A percentile compares a stretch with the other conserved stretches of the same genome.
These are phyloP conservation scores for Cladosporium sp. DNA, from an alignment of 2,329 filamentous ascomycete genomes.

Conservation along the genomic window DNA sequence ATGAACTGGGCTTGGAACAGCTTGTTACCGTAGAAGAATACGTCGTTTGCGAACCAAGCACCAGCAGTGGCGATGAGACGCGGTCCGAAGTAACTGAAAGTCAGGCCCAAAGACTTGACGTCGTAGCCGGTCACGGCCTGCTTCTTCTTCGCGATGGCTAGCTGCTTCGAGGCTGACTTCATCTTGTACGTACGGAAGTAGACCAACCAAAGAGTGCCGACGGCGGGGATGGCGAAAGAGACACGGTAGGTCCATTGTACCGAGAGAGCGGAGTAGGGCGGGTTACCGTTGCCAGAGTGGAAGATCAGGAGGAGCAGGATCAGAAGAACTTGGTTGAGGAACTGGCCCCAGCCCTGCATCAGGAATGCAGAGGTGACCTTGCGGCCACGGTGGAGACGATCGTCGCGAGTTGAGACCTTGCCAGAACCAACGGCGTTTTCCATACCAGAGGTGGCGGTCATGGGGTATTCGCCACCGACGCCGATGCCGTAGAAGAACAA, in stretches of 20 bases:
- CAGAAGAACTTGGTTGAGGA: constrained; percentile 85
- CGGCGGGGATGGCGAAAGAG: constrained; percentile 84
- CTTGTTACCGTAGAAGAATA: constrained; percentile 99
- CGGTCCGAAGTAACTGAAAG: constrained; percentile 76
- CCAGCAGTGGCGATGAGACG: constrained; percentile 82
- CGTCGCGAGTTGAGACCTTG: constrained; percentile 82
- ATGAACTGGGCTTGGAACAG: constrained; percentile 93
- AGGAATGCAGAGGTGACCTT: constrained; percentile 94
- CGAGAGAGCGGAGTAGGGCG: constrained; percentile 71
- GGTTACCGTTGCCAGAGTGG: constrained; percentile 70
- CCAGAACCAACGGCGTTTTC: constrained; percentile 70
- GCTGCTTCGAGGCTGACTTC: constrained; percentile 78
- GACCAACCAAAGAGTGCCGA: constrained; percentile 88
- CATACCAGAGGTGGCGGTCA: constrained; percentile 93
- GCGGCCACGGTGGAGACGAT: constrained; percentile 89
- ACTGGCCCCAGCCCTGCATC: constrained; percentile 98
- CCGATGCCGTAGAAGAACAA: constrained; percentile 82
- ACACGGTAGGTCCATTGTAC: constrained; percentile 89
- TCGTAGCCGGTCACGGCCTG: constrained; percentile 88
- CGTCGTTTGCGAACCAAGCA: constrained; percentile 92
- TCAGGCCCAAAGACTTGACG: constrained; percentile 71
- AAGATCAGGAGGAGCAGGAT: constrained; percentile 85
- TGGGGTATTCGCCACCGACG: constrained; percentile 85
- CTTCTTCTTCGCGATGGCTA: constrained; percentile 79
- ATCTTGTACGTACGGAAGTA: constrained; percentile 97